Conservation (phyloP, 108 stramenopile species). For the Fragilariopsis cylindrus region DNA sequence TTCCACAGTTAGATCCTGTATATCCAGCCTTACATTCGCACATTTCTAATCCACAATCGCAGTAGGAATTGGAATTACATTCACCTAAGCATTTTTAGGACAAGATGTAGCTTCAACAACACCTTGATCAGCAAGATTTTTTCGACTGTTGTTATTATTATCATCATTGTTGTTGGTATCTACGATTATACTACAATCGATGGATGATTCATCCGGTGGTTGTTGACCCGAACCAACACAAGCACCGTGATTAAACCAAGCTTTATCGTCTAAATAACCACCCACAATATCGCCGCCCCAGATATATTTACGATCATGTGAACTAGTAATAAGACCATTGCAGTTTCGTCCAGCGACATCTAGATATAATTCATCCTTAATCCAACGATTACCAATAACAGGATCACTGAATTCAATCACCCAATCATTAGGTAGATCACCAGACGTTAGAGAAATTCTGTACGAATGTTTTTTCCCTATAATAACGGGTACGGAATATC, state of each 20-base stretch:
- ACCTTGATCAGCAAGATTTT: conserved; percentile 6
- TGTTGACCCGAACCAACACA: conserved; percentile 33
- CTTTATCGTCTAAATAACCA: conserved; percentile 10
- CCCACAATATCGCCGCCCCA: conserved; percentile 44
- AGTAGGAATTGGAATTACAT: conserved; percentile 40
- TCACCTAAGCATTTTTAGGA: conserved; percentile 30
- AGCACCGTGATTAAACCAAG: conserved; percentile 43
- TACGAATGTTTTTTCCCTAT: conserved; percentile 31
- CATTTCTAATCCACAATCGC: conserved; percentile 54
- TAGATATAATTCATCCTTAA: conserved; percentile 40
- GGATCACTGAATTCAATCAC: conserved; percentile 63
- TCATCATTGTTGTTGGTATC: neutral
- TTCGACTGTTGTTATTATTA: no score
- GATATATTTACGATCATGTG: conserved; percentile 58
- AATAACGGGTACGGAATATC: conserved; percentile 53
- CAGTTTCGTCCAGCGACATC: conserved; percentile 44
- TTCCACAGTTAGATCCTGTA: conserved; percentile 31
- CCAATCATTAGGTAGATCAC: conserved; percentile 54
- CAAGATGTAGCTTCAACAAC: conserved; percentile 41
- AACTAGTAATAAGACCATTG: conserved; percentile 48
- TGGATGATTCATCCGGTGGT: conserved; percentile 9
- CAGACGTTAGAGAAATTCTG: conserved; percentile 41
- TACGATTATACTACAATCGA: neutral
- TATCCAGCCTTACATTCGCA: conserved; percentile 59
- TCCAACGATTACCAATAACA: conserved; percentile 57